Conservation (phyloP, 768 basidiomycete species). For the Infundibulicybe gibba region DNA sequence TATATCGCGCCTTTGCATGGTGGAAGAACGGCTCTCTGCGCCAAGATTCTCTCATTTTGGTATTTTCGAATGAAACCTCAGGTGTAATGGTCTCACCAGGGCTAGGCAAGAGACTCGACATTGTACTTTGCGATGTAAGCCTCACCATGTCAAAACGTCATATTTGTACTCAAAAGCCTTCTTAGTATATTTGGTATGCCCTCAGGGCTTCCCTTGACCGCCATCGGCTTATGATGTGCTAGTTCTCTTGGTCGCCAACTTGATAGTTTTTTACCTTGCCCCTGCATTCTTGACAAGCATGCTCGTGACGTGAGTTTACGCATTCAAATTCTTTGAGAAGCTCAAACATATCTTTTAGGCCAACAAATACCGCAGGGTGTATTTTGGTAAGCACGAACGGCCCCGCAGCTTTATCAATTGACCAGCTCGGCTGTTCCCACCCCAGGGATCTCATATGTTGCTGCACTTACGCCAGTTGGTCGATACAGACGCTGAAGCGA, state of each 20-base stretch:
- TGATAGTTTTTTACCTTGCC: conserved; percentile 19
- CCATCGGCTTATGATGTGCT: neutral
- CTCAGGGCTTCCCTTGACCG: neutral
- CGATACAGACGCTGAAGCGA: no score
- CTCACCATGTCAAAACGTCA: no score
- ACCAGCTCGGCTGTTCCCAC: no score
- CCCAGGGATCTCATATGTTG: no score
- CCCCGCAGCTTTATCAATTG: no score
- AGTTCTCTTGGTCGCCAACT: conserved; percentile 21
- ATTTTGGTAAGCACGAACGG: no score
- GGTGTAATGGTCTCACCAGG: neutral
- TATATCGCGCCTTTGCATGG: conserved; percentile 18
- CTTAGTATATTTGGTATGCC: no score
- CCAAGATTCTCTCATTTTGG: conserved; percentile 20
- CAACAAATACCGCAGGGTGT: no score
- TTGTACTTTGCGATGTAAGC: no score
- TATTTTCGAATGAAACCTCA: conserved; percentile 3
- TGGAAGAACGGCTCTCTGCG: conserved; percentile 18
- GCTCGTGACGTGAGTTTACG: conserved; percentile 19
- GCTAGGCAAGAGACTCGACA: no score
- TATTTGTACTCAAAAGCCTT: no score
- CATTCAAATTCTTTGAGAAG: neutral
- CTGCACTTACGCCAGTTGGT: no score
- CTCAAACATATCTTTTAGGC: neutral
- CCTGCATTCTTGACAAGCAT: conserved; percentile 23